These are phyloP conservation scores for Tulasnella sp. DNA, from an alignment of 768 basidiomycete genomes.

Conservation along the genomic window DNA sequence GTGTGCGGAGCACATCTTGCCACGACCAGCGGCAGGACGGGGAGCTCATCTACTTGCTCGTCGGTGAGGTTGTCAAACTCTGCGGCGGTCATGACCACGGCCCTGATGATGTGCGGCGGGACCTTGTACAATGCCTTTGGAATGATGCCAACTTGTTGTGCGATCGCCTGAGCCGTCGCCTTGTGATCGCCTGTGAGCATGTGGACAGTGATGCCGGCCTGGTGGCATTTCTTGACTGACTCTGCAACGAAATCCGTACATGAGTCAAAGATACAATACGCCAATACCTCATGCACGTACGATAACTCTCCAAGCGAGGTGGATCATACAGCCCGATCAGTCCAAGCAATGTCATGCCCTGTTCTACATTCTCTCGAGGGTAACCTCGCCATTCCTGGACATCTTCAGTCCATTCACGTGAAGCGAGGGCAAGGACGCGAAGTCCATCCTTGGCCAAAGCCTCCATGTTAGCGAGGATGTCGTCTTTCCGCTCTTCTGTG, in stretches of 20 bases:
- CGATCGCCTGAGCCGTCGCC: constrained; percentile 51
- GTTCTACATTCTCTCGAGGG: constrained; percentile 16
- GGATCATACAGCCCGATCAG: constrained; percentile 17
- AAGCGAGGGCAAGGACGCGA: constrained; percentile 45
- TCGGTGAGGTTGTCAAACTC: constrained; percentile 14
- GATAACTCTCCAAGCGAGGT: not conserved
- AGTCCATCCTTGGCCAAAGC: constrained; percentile 42
- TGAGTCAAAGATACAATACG: not conserved
- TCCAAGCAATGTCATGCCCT: constrained; percentile 25
- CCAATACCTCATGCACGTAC: not conserved
- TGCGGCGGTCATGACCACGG: constrained; percentile 6
- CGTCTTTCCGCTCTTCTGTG: constrained; percentile 1
- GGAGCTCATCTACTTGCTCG: constrained; percentile 8
- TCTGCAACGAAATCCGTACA: constrained; percentile 17
- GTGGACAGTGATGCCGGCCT: constrained; percentile 19
- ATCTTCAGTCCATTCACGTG: not conserved
- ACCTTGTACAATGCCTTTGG: constrained; percentile 22
- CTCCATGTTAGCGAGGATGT: constrained; percentile 23
- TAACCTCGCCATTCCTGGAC: not conserved
- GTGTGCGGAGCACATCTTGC: constrained; percentile 46
- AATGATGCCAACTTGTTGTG: constrained; percentile 48
- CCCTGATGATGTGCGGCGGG: not conserved
- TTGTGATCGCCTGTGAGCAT: constrained; percentile 38
- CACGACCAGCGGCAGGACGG: constrained; percentile 32
- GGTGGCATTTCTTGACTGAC: constrained; percentile 22